phyloP scores from a whole-genome alignment of 345 rosid genomes.

The Boechera stricta region DNA sequence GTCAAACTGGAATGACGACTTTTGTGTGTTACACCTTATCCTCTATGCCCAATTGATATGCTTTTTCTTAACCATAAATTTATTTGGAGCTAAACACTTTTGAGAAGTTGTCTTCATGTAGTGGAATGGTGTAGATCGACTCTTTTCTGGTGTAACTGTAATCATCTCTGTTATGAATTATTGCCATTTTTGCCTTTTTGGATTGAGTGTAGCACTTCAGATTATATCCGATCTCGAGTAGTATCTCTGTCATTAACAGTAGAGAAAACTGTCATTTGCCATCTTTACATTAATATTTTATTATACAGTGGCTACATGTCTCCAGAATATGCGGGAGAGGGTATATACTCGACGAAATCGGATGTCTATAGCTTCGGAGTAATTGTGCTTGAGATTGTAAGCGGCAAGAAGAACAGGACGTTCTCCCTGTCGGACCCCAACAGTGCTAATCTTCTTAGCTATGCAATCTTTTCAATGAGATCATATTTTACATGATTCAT shows the following conservation, averaged over 20 bases:
- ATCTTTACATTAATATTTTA: background rate
- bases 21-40: background rate
- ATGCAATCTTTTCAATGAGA: background rate
- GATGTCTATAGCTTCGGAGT: background rate
- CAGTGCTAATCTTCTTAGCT: background rate
- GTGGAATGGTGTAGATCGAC: background rate
- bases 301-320: conserved; percentile 1
- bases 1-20: conserved; percentile 67
- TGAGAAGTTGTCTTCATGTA: conserved; percentile 16
- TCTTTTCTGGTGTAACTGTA: background rate
- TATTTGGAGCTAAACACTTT: background rate
- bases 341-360: background rate
- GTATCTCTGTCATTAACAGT: too few relatives aligned
- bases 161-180: background rate
- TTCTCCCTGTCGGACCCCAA: background rate
- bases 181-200: background rate
- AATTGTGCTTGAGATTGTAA: background rate
- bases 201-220: background rate
- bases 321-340: background rate
- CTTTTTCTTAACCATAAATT: background rate
- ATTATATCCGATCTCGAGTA: background rate
- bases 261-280: too few relatives aligned
- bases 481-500: too few relatives aligned
- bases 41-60: background rate
- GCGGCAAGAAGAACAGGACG: background rate